Base-by-base conservation (phyloP, 176 grass and related monocot genomes). In the Zea luxurians region DNA sequence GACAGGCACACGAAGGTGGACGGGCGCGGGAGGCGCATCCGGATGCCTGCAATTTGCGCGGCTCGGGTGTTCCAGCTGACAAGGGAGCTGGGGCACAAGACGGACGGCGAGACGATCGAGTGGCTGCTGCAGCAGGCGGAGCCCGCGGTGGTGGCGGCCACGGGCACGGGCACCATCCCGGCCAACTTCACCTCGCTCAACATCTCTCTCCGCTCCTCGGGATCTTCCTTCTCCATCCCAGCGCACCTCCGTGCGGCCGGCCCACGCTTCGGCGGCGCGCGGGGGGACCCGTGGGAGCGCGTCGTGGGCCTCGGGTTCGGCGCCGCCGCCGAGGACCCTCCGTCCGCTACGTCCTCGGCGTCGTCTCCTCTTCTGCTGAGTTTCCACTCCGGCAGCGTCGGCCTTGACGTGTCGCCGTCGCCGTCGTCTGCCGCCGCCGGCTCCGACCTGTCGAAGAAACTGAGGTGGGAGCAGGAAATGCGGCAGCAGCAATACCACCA, bases 71-170 rank as follows among this genome's bases (percentile, higher is more conserved):
- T 98, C 83, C 95, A 98, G 88, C 87, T 98, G 46, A 98, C 95
- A 10, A 70, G 91, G 10, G 95, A 98, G 78, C 89, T 98, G 38
- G 91, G 95, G 16, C 91, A 98, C 89, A 98, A 98, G 78, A 92
- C 95, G 7, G 95, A 98, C 57, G 95, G 95, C 44, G 95, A 98
- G 83, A 98, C 95, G 40, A 98, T 98, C 68, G 95, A 98, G 92
- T 98, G 95, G 95, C 84, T 98, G 35, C 86, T 98, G 68, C 95
- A 98, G 84, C 95, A 98, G 70, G 91, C 95, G 13, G 91, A 98
- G 66, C 95, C 95, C 2, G 91, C 95, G 0, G 95, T 98, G 80
- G 90, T 98, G 61, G 95, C 95, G 1, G 95, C 95, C 46, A 98
- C 95, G 10, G 95, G 95, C 38, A 98, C 95, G 0, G 95, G 95